Evolutionary conservation across 768 basidiomycete genomes (phyloP), one percentile per base, ranked within the genome.

Genomic region (Lentinula boryana): DNA sequence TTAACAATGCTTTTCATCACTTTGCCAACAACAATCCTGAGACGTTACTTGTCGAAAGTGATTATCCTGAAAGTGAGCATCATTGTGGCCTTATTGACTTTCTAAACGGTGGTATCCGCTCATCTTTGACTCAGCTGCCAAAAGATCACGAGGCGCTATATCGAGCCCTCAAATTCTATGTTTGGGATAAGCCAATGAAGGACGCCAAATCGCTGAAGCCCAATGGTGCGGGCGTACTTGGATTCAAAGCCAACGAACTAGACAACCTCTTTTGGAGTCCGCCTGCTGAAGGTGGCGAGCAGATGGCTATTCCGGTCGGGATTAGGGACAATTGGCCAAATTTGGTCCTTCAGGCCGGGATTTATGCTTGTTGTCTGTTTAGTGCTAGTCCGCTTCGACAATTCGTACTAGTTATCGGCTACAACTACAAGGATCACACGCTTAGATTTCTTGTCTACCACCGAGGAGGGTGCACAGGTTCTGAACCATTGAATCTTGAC

Each of bases 361-460:
- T 63, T 4, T 63, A 68, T 43, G 60, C 48, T 7, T 60, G 65
- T 15, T 15, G 23, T 23, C 51, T 64, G 13, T 62, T 63, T 40
- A 38, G 32, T 18, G 65, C 65, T 5, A 35, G 1, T 6, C 62
- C 62, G 1, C 58, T 64, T 4, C 63, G 65, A 8, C 38, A 46
- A 15, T 66, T 64, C 32, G 46, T 55, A 5, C 27, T 66, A 4
- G 65, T 65, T 6, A 27, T 68, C 15, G 65, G 40, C 5, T 53
- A 55, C 50, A 60, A 64, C 13, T 62, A 59, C 5, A 32, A 6
- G 15, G 23, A n/a, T 0, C 7, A 32, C 1, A 33, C 53, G 12
- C 38, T 66, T 2, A 33, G 61, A 2, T 68, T 66, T 31, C 62
- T 66, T 0, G 43, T 68, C 13, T 64, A 62, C 27, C 63, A 68